These are phyloP conservation scores for Candida berthetii DNA, from an alignment of 805 yeast species.

Conservation along the genomic window DNA sequence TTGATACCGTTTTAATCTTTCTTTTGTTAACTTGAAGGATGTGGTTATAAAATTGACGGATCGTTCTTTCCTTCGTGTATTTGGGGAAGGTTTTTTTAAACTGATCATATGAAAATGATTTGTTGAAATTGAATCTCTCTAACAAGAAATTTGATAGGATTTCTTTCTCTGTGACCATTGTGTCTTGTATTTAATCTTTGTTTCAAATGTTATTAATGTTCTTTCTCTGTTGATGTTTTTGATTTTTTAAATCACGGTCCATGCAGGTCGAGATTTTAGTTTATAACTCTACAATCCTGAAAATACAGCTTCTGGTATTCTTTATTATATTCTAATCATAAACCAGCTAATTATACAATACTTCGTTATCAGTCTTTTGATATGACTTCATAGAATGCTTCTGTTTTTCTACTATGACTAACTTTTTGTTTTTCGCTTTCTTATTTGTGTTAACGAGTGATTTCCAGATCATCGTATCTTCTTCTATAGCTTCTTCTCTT, in stretches of 20 bases:
- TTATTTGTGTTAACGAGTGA: not conserved
- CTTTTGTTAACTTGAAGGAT: constrained; percentile 1
- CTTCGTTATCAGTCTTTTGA: no score
- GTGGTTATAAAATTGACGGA: constrained; percentile 4
- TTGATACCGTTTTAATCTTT: constrained; percentile 3
- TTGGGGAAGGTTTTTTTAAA: constrained; percentile 10
- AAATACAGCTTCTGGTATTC: no score
- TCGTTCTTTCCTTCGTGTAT: constrained; percentile 3
- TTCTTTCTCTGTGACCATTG: constrained; percentile 12
- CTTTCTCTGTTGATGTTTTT: constrained; percentile 2
- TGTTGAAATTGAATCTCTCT: constrained; percentile 8
- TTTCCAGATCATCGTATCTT: constrained; percentile 46
- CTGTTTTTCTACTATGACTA: no score
- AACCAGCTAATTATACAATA: no score
- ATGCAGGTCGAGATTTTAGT: not conserved
- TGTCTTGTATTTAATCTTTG: not conserved
- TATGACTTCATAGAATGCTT: no score
- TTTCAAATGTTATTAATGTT: not conserved
- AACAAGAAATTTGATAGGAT: constrained; percentile 10
- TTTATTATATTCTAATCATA: no score
- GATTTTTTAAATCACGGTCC: not conserved
- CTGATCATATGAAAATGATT: constrained; percentile 3
- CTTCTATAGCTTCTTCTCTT: constrained; percentile 34
- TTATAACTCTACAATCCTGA: no score
- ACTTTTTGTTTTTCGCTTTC: no score